These are phyloP conservation scores for Termitomyces sp. DNA, from an alignment of 768 basidiomycete genomes.

Conservation along the genomic window DNA sequence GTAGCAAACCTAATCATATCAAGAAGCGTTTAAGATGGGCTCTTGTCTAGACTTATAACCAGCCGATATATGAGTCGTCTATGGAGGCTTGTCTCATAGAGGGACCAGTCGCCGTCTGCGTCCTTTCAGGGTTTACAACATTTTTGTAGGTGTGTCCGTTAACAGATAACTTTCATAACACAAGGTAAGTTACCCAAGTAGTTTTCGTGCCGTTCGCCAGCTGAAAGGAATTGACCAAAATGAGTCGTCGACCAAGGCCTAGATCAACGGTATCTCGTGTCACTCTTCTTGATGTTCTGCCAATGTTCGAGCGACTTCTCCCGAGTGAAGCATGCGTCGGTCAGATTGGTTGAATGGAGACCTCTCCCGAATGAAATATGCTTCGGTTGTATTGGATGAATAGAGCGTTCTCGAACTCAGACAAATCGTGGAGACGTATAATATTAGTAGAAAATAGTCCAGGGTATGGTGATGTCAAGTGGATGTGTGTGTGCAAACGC, in stretches of 20 bases:
- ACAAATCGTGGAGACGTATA: background rate
- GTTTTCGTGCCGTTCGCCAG: background rate
- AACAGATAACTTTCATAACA: background rate
- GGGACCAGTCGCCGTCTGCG: too few relatives aligned
- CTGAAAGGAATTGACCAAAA: background rate
- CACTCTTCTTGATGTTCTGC: too few relatives aligned
- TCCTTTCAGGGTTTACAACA: background rate
- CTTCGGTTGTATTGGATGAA: background rate
- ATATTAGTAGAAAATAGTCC: constrained; percentile 10
- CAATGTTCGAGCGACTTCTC: too few relatives aligned
- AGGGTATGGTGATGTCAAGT: constrained; percentile 7
- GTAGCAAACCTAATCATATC: background rate
- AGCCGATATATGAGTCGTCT: too few relatives aligned
- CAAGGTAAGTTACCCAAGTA: background rate
- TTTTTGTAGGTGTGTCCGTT: too few relatives aligned
- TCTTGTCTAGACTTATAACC: too few relatives aligned
- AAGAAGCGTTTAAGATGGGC: too few relatives aligned
- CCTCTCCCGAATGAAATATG: background rate
- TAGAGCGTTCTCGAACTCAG: background rate
- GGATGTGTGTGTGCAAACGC: background rate
- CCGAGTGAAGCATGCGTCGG: too few relatives aligned
- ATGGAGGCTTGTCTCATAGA: too few relatives aligned
- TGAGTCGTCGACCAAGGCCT: background rate
- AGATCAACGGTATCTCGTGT: background rate
- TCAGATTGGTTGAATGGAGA: too few relatives aligned